These are phyloP conservation scores for Anisodus acutangulus DNA, from an alignment of 257 asterid species.

Conservation along the genomic window DNA sequence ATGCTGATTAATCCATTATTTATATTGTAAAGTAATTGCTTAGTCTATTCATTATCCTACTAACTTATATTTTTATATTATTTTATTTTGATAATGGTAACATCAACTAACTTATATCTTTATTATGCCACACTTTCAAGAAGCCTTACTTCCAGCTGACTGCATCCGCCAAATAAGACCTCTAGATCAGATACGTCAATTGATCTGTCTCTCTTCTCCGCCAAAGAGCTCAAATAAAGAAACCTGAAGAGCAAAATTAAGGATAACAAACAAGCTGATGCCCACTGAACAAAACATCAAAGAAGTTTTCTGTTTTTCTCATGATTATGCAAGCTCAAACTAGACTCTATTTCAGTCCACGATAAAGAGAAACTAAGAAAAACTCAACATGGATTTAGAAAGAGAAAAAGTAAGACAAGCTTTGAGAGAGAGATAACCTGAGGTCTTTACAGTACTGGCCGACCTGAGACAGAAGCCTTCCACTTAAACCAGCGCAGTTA, in stretches of 20 bases:
- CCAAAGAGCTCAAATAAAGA: conserved; percentile 87
- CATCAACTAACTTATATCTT: no score
- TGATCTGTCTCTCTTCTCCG: conserved; percentile 84
- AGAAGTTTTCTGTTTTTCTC: background rate
- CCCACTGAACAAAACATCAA: conserved; percentile 36
- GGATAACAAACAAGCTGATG: conserved; percentile 35
- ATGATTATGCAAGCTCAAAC: conserved; percentile 29
- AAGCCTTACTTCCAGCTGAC: conserved; percentile 90
- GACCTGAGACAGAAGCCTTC: conserved; percentile 66
- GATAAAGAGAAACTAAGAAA: background rate
- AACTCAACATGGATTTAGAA: background rate
- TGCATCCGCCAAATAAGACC: conserved; percentile 88
- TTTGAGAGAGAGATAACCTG: conserved; percentile 47
- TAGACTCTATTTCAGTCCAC: background rate
- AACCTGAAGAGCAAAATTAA: conserved; percentile 58
- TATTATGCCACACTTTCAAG: conserved; percentile 28
- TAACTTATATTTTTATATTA: background rate
- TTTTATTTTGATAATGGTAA: no score
- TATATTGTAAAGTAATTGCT: background rate
- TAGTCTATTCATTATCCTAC: background rate
- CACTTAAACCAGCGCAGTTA: conserved; percentile 78
- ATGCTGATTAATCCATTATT: background rate
- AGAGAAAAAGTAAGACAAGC: conserved; percentile 14
- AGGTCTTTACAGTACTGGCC: conserved; percentile 77
- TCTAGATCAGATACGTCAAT: conserved; percentile 82